phyloP scores from a whole-genome alignment of 495 filamentous ascomycete species.

The Melanomma pulvis-pyrius region DNA sequence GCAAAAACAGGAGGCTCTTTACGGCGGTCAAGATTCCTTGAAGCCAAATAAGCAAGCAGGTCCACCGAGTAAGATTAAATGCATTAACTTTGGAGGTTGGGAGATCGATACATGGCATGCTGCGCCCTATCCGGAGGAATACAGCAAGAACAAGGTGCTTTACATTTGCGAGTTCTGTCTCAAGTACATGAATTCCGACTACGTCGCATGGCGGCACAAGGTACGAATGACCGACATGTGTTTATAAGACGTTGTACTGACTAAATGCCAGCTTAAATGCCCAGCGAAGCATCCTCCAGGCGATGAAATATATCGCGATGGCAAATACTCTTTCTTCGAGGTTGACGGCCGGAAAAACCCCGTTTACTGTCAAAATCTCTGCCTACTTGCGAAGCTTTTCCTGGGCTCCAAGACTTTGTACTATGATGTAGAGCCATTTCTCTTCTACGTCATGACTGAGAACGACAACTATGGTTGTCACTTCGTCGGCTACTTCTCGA shows the following conservation, averaged over 20 bases:
- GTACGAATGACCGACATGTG: constrained; percentile 47
- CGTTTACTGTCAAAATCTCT: constrained; percentile 96
- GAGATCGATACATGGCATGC: constrained; percentile 99
- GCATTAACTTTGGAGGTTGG: constrained; percentile 94
- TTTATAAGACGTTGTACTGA: constrained; percentile 12
- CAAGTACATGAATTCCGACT: constrained; percentile 99
- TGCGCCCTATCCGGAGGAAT: constrained; percentile 98
- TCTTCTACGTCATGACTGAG: constrained; percentile 98
- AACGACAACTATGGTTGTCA: constrained; percentile 91
- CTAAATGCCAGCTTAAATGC: constrained; percentile 66
- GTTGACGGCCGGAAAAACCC: constrained; percentile 96
- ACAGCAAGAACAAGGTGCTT: constrained; percentile 89
- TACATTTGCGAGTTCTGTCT: constrained; percentile 99
- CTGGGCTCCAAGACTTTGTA: constrained; percentile 97
- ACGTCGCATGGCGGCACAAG: constrained; percentile 96
- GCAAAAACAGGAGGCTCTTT: constrained; percentile 53
- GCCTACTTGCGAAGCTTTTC: constrained; percentile 93
- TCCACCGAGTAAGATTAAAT: constrained; percentile 93
- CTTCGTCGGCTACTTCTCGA: constrained; percentile 98
- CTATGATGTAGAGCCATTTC: constrained; percentile 96
- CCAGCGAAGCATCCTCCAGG: constrained; percentile 94
- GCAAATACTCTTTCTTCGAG: constrained; percentile 91
- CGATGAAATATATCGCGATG: constrained; percentile 96
- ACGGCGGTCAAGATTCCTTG: constrained; percentile 50
- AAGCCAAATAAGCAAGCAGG: constrained; percentile 63